A percentile compares a stretch with the other conserved stretches of the same genome.
Evolutionary conservation across 2,329 filamentous ascomycete species (phyloP).

Genomic region (Magnaporthiopsis rhizophila): DNA sequence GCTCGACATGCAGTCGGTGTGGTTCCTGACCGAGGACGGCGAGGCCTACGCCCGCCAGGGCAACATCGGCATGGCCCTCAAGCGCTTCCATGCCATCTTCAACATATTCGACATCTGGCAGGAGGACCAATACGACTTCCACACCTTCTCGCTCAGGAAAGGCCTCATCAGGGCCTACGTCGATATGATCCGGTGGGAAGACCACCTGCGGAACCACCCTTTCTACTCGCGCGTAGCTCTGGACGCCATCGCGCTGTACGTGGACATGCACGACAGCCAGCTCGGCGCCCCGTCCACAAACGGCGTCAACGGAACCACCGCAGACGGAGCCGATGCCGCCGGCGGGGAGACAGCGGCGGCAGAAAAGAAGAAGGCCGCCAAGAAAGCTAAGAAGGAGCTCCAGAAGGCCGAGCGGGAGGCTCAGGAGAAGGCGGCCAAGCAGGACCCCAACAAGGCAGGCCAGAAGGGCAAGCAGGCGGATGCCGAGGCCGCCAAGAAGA

Average conservation of each 20-base stretch:
- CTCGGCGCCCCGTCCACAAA: conserved; percentile 49
- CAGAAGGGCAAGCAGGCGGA: conserved; percentile 52
- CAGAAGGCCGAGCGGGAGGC: conserved; percentile 69
- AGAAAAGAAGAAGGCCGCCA: conserved; percentile 78
- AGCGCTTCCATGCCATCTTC: conserved; percentile 80
- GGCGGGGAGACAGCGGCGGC: conserved; percentile 46
- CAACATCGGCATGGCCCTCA: conserved; percentile 78
- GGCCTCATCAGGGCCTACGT: conserved; percentile 92
- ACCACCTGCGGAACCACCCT: conserved; percentile 81
- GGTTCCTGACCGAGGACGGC: conserved; percentile 93
- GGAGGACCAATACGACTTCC: conserved; percentile 98
- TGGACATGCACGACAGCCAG: conserved; percentile 64
- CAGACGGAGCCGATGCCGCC: conserved; percentile 39
- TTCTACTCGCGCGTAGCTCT: conserved; percentile 84
- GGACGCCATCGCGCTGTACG: conserved; percentile 71
- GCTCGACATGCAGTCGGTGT: conserved; percentile 96
- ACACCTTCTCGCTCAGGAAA: conserved; percentile 93
- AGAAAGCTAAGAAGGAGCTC: conserved; percentile 70
- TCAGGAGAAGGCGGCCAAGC: conserved; percentile 68
- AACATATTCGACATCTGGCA: conserved; percentile 97
- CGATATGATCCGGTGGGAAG: conserved; percentile 96
- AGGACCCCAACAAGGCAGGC: conserved; percentile 67
- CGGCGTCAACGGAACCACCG: conserved; percentile 52
- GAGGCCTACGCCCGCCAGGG: conserved; percentile 78
- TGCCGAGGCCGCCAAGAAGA: conserved; percentile 62